Evolutionary conservation across 352 stramenopile genomes (phyloP), one percentile per base, ranked within the genome.

Genomic region (Pythium rishiriense): DNA sequence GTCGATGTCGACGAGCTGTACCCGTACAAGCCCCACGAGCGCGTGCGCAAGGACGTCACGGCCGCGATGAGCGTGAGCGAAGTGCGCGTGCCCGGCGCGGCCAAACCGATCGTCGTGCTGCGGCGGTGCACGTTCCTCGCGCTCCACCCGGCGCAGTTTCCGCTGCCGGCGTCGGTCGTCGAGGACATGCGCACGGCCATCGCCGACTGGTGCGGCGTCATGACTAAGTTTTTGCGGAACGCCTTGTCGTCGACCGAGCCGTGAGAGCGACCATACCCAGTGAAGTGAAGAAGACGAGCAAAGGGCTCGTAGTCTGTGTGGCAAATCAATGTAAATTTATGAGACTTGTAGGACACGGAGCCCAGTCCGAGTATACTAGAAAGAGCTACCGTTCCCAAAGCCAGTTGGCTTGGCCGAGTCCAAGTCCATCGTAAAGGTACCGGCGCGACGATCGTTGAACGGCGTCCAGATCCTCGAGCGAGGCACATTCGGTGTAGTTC

Each of bases 401-500:
- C 66, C 63, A 15, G 73, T 33, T 82, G n/a, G n/a, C n/a, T n/a
- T n/a, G n/a, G n/a, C 64, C 17, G 62, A 61, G 11, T 81, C 67
- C 1, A 64, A 81, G 1, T 74, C 64, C 4, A 64, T 58, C 1
- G 68, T 64, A 58, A 88, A 85, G 29, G 69, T n/a, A n/a, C n/a
- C n/a, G n/a, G n/a, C n/a, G n/a, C n/a, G n/a, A n/a, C n/a, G n/a
- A n/a, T n/a, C n/a, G n/a, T n/a, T n/a, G n/a, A n/a, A n/a, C n/a
- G n/a, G n/a, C n/a, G n/a, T n/a, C n/a, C n/a, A n/a, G n/a, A n/a
- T n/a, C n/a, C n/a, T n/a, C n/a, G n/a, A n/a, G n/a, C n/a, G n/a
- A n/a, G n/a, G n/a, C n/a, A n/a, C n/a, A n/a, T n/a, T n/a, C n/a
- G n/a, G n/a, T n/a, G n/a, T n/a, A n/a, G n/a, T n/a, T n/a, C n/a